Conservation (phyloP, 495 filamentous ascomycete species). For the Penicillium robsamsonii region DNA sequence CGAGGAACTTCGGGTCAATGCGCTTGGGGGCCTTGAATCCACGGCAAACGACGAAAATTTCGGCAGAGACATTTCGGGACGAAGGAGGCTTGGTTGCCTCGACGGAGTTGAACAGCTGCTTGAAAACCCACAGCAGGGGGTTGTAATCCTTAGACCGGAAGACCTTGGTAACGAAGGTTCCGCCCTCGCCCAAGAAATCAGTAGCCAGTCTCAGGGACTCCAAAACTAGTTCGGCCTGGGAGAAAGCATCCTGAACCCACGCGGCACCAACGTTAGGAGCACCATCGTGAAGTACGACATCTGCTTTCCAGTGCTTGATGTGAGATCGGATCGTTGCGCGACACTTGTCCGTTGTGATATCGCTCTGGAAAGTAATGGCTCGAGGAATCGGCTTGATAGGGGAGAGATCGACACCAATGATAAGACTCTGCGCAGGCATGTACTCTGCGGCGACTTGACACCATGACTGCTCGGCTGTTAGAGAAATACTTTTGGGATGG, state of each 20-base stretch:
- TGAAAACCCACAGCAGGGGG: constrained; percentile 93
- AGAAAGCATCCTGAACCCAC: constrained; percentile 98
- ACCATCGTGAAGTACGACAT: constrained; percentile 96
- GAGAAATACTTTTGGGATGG: constrained; percentile 9
- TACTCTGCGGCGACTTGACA: constrained; percentile 96
- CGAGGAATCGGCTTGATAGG: constrained; percentile 95
- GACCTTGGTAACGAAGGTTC: constrained; percentile 95
- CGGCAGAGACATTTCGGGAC: constrained; percentile 90
- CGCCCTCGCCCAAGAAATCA: constrained; percentile 86
- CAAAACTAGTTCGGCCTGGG: constrained; percentile 90
- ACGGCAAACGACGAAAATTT: constrained; percentile 96
- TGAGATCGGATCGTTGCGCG: constrained; percentile 86
- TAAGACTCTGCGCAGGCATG: constrained; percentile 87
- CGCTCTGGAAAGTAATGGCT: constrained; percentile 92
- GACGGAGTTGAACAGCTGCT: constrained; percentile 90
- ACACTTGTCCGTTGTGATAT: constrained; percentile 98
- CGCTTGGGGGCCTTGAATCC: constrained; percentile 92
- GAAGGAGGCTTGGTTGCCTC: constrained; percentile 97
- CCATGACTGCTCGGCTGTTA: constrained; percentile 68
- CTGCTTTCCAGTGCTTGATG: constrained; percentile 95
- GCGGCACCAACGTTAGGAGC: constrained; percentile 97
- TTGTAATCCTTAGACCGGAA: constrained; percentile 99
- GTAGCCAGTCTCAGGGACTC: constrained; percentile 91
- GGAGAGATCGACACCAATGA: constrained; percentile 90
- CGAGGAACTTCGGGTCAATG: constrained; percentile 89